These are phyloP conservation scores for Talaromyces sp. DNA, from an alignment of 2,329 filamentous ascomycete genomes.

Conservation along the genomic window DNA sequence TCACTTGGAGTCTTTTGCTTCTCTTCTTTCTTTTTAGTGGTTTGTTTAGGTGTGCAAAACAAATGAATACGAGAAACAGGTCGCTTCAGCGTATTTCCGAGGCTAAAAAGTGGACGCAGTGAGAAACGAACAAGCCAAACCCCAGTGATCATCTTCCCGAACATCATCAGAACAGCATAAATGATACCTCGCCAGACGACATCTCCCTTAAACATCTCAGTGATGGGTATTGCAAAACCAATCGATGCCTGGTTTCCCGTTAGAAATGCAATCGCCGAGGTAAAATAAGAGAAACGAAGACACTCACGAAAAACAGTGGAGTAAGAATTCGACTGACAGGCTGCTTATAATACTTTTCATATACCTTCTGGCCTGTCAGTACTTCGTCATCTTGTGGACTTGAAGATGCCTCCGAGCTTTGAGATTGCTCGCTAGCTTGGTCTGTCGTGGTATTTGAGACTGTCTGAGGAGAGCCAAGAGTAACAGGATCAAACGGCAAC, in stretches of 20 bases:
- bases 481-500: background rate
- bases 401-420: no score
- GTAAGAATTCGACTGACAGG: constrained; percentile 59
- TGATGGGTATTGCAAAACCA: constrained; percentile 77
- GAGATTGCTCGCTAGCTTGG: no score
- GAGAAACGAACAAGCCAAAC: constrained; percentile 57
- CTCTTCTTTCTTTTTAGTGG: background rate
- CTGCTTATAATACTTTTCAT: constrained; percentile 51
- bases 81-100: constrained; percentile 7
- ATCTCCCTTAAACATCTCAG: constrained; percentile 64
- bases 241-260: constrained; percentile 54
- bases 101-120: constrained; percentile 9
- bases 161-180: constrained; percentile 70
- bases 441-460: background rate
- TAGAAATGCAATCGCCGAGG: background rate
- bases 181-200: constrained; percentile 74
- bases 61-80: constrained; percentile 4
- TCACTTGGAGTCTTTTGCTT: background rate
- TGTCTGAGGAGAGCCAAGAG: background rate
- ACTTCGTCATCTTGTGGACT: background rate
- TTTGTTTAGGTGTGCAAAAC: constrained; percentile 4
- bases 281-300: background rate
- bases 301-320: constrained; percentile 71
- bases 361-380: constrained; percentile 38
- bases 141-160: constrained; percentile 64